phyloP scores from a whole-genome alignment of 2,329 filamentous ascomycete species.

The Fusarium citri region DNA sequence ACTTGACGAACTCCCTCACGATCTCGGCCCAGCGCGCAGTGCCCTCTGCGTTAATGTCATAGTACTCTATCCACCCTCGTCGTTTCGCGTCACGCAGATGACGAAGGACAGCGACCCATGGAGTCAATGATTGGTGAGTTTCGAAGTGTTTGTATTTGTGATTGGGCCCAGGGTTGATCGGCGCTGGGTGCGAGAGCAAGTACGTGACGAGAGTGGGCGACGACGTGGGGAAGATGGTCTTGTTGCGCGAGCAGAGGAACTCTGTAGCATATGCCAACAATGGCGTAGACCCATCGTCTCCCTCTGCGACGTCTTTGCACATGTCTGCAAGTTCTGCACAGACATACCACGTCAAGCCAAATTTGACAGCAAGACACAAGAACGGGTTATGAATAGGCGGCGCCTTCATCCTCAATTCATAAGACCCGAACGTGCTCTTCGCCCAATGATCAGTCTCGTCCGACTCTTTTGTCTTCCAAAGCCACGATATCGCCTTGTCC shows the following conservation, averaged over 20 bases:
- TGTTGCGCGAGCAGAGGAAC: slow-evolving; percentile 17
- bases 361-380: slow-evolving; percentile 13
- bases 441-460: slow-evolving; percentile 15
- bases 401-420: slow-evolving; percentile 12
- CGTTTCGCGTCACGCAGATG: slow-evolving; percentile 18
- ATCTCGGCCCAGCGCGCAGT: slow-evolving; percentile 9
- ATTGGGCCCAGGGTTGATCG: slow-evolving; percentile 1
- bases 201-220: background rate
- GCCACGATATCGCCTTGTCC: slow-evolving; percentile 11
- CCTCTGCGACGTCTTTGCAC: background rate
- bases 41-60: slow-evolving; percentile 6
- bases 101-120: slow-evolving; percentile 8
- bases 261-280: slow-evolving; percentile 16
- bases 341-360: background rate
- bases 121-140: background rate
- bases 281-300: background rate
- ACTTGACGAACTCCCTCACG: background rate
- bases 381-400: slow-evolving; percentile 3
- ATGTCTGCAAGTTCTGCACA: background rate
- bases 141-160: slow-evolving; percentile 20
- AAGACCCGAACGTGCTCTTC: slow-evolving; percentile 15
- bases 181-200: background rate
- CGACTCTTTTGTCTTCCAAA: slow-evolving; percentile 3
- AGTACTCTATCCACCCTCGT: slow-evolving; percentile 13
- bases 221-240: slow-evolving; percentile 14